Percentiles rank a stretch among this genome's conserved stretches.
Evolutionary conservation across 75 land plant species (phyloP).

Genomic region (Pinus albicaulis): DNA sequence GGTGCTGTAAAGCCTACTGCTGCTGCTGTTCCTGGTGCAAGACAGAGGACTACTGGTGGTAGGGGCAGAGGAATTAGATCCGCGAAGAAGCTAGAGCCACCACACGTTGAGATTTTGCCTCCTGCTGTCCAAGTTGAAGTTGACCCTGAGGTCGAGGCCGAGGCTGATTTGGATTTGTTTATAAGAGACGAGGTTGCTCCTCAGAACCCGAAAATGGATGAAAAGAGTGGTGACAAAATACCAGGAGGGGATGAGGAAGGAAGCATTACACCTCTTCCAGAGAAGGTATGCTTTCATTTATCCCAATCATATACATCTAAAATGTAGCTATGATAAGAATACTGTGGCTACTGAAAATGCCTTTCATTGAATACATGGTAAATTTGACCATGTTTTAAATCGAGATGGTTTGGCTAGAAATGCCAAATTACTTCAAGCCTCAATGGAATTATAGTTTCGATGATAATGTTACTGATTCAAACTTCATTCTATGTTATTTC

Average conservation of each 20-base stretch:
- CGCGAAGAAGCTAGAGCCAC: slow-evolving; percentile 50
- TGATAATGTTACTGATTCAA: background rate
- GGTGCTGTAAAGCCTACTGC: slow-evolving; percentile 36
- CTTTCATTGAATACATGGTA: background rate
- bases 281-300: slow-evolving; percentile 54
- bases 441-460: background rate
- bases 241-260: slow-evolving; percentile 77
- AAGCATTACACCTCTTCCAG: slow-evolving; percentile 79
- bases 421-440: background rate
- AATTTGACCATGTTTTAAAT: background rate
- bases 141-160: slow-evolving; percentile 23
- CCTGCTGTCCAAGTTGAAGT: slow-evolving; percentile 17
- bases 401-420: background rate
- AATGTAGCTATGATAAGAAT: background rate
- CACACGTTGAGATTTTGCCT: slow-evolving; percentile 30
- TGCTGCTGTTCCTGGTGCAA: slow-evolving; percentile 37
- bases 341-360: too few relatives aligned
- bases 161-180: slow-evolving; percentile 25
- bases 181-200: slow-evolving; percentile 27
- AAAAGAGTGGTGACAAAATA: slow-evolving; percentile 73
- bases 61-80: slow-evolving; percentile 56
- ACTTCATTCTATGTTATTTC: background rate
- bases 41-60: slow-evolving; percentile 35
- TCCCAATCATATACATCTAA: background rate
- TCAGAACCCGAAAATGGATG: slow-evolving; percentile 56